phyloP scores from a whole-genome alignment of 495 filamentous ascomycete species.

The Aspergillus funiculosus region DNA sequence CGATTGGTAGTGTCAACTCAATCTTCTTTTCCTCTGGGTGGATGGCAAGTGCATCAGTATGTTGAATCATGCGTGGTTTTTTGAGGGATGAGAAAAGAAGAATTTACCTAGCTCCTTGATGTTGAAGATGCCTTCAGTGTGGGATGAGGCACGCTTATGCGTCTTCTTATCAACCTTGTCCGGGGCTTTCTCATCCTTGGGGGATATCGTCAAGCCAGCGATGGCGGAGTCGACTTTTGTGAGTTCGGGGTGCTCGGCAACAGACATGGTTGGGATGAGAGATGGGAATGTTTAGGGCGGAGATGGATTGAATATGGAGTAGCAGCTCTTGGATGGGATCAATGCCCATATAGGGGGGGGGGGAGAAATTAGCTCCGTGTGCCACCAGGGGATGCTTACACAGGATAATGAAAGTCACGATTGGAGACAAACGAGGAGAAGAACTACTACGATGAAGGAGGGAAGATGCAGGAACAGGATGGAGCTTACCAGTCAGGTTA shows the following conservation, averaged over 20 bases:
- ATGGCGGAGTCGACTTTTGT: conserved; percentile 85
- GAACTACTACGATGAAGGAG: background rate
- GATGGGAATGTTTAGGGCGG: conserved; percentile 4
- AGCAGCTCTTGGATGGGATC: background rate
- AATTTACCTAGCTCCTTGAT: conserved; percentile 79
- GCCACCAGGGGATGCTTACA: background rate
- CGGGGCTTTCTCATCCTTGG: conserved; percentile 53
- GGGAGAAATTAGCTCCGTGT: background rate
- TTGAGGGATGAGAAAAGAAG: too few relatives aligned
- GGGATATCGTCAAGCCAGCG: conserved; percentile 64
- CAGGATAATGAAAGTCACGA: background rate
- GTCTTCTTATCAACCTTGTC: conserved; percentile 45
- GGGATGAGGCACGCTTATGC: conserved; percentile 63
- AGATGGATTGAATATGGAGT: background rate
- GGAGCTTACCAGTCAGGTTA: conserved; percentile 17
- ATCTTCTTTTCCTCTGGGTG: conserved; percentile 64
- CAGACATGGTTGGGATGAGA: conserved; percentile 50
- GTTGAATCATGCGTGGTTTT: too few relatives aligned
- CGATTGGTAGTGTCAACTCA: conserved; percentile 70
- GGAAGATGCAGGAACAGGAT: conserved; percentile 18
- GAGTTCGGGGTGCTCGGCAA: conserved; percentile 43
- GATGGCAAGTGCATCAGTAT: background rate
- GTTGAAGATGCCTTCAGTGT: conserved; percentile 63
- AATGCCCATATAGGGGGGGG: too few relatives aligned
- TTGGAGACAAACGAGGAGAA: background rate